Evolutionary conservation across 2,329 filamentous ascomycete genomes (phyloP), one percentile per base, ranked within the genome.

Genomic region (Chaetomiaceae sp.): DNA sequence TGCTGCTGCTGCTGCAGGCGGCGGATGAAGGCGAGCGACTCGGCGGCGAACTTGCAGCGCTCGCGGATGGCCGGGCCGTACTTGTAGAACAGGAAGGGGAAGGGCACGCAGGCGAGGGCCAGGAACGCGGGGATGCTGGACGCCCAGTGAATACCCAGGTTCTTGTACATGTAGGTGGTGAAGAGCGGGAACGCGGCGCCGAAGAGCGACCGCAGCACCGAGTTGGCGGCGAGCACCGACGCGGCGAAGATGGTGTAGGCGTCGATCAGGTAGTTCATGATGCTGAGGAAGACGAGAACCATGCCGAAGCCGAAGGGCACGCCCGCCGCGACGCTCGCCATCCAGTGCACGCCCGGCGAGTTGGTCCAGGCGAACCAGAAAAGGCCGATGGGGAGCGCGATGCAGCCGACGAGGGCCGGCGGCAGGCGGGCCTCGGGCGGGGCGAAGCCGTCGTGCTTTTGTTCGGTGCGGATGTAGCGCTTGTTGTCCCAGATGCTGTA

Each of bases 201-300:
- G 51, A 88, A 86, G 12, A 86, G 65, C 0, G 83, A 86, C 48
- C 86, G 79, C 10, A 89, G 68, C 20, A 89, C 78, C 2, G 80
- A 74, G 63, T 83, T 88, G 39, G 84, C 84, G 2, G 86, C 86
- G 7, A 90, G 69, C 0, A 83, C 84, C 0, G 81, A 86, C 0
- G 86, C 86, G 1, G 87, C 86, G 52, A 83, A 91, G 56, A 90
- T 84, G 42, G 83, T 82, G 62, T 88, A 81, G 6, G 79, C 68
- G 58, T 86, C 84, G 50, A 86, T 77, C 11, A 86, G 72, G 63
- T 86, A 86, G 64, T 79, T 83, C 59, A 80, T 73, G 37, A 81
- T 65, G 5, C 71, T 71, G n/a, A 86, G 65, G 68, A 86, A 87
- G 29, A 86, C 78, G 26, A 83, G 63, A 2, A 85, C 78, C 39